Base-by-base conservation (phyloP, 192 early-diverging fungal genomes). In the Gaertneriomyces semiglobifer region DNA sequence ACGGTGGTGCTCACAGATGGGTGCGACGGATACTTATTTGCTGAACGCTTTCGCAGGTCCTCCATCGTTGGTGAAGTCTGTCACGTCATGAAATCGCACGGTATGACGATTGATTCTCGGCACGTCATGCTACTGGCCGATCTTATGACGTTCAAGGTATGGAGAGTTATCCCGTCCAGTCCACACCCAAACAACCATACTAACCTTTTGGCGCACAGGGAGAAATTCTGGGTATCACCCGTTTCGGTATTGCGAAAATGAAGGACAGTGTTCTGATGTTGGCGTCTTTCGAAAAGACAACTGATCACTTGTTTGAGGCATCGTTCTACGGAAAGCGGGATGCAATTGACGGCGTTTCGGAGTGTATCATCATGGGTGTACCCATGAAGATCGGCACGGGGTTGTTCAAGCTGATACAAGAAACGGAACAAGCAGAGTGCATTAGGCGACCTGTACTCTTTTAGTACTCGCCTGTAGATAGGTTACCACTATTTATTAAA, bases 231-330 rank as follows among this genome's bases (percentile, higher is more conserved):
- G 98, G 96, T 61, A 96, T 99, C 65, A 98, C 95, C 44, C 89
- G 98, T 19, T 98, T 97, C 74, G 98, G 98, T 77, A 94, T 99
- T 66, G 89, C 95, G 59, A 97, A 98, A 84, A 98, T 98, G 96
- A 96, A 96, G 73, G 95, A 98, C 77, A 92, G 89, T 73, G 98
- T 98, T 11, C 86, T 99, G 68, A 98, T 98, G 95, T 82, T 98
- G 70, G 96, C 96, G 8, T 98, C 95, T 45, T 99, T 99, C 70
- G 98, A 99, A 80, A 98, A 98, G 83, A 99, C 98, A 0, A 97
- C 96, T 0, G 98, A 99, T 69, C 96, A 98, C 69, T 81, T 99
- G 67, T 98, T 99, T 69, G 96, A 99, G 48, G 98, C 98, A 0
- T 86, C 98, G 3, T 89, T 95, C 70, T 96, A 92, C 78, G 90